Evolutionary conservation across 2,329 filamentous ascomycete species (phyloP), one percentile per base, ranked within the genome.

Genomic region (Rhinocladiella mackenziei): DNA sequence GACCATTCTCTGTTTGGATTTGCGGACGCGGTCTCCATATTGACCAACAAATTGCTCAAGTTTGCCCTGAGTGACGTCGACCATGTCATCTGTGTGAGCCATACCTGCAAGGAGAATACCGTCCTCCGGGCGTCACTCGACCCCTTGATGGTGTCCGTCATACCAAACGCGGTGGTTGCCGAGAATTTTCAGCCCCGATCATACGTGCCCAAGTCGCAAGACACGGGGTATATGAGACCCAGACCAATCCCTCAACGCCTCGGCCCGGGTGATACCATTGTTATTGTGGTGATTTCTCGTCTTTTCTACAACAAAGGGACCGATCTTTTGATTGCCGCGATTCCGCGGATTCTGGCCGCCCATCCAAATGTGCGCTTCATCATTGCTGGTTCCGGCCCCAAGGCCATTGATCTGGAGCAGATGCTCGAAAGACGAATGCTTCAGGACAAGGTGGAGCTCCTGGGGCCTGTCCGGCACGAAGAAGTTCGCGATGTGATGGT

Each of bases 261-360:
- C 2, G 85, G 86, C 0, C 86, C 89, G 0, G 76, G 87, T 53
- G 91, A 96, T 58, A 84, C 81, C 8, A 91, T 98, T 58, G 96
- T 89, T 5, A 96, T 98, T 46, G 88, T 98, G 1, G 91, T 98
- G 14, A 94, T 98, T 51, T 96, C 89, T 6, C 87, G 92, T 14
- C 80, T 98, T 1, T 98, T 97, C 67, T 97, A 97, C 68, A 98
- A 98, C 68, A 98, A 98, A 65, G 92, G 92, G 48, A 97, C 88
- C 1, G 94, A 98, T 63, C 78, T 98, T 0, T 77, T 98, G n/a
- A 95, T 95, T 17, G 92, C 91, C 8, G 88, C 89, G 3, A 94
- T 98, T 41, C 92, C 92, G 1, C 83, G 89, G 35, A 95, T 98
- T 40, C 77, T 97, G 19, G 84, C 88, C 37, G 80, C 82, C 10